Base-by-base conservation (phyloP, 805 yeast species). In the Pichia cephalocereana region DNA sequence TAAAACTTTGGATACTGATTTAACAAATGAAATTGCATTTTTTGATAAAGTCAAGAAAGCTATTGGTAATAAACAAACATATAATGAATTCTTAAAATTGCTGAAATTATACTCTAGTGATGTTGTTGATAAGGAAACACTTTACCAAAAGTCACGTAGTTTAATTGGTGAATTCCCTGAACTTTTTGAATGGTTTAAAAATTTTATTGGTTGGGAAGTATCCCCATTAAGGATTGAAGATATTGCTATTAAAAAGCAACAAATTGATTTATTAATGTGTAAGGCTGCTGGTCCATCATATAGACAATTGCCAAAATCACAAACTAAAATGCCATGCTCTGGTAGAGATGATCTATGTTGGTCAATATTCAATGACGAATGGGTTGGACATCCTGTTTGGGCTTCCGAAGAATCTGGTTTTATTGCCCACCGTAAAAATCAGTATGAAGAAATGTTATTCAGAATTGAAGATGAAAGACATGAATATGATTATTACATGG, bases 301-400 rank as follows among this genome's bases (percentile, higher is more conserved):
- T 66, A 80, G 97, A 60, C 79, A 86, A 59, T 73, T 91, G 47
- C 99, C 99, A 28, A 90, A 90, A 59, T 79, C 93, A 0, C 98
- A 91, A 64, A 87, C 96, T 0, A 86, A 80, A 60, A 89, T 89
- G 96, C 97, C 98, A 23, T 91, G 98, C 59, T 86, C 96, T 10
- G 99, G 99, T 17, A 80, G 99, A 59, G 99, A 93, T 67, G 98
- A 91, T 58, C 86, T 93, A 90, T 93, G 99, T 64, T 91, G 97
- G 97, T 97, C 91, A 61, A 96, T 93, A 15, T 75, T 93, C 57
- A 93, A 93, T 66, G 99, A 93, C 65, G 98, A 91, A 67, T 93
- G 98, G 97, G 98, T 93, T 36, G 96, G 97, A 8, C 98, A 93
- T 67, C 99, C 99, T 23, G 95, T 96, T n/a, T 93, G 99, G 99